A percentile compares a stretch with the other conserved stretches of the same genome.
Evolutionary conservation across 495 filamentous ascomycete species (phyloP).

Genomic region (Daldinia bambusicola): DNA sequence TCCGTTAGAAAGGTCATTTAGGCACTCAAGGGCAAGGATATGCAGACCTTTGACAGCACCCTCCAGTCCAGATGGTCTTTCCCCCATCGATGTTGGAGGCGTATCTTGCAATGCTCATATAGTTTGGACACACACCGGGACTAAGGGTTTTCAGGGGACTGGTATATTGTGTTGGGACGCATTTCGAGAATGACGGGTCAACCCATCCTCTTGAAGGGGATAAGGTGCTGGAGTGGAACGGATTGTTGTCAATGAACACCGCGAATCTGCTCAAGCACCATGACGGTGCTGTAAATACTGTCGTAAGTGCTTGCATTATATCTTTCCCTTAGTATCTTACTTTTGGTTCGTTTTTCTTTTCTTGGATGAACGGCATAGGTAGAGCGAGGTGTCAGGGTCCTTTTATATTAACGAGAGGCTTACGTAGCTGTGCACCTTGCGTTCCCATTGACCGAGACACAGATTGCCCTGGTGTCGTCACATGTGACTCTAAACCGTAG

Average conservation of each 20-base stretch:
- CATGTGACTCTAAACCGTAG: neutral
- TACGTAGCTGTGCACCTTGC: neutral
- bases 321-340: neutral
- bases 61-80: slow-evolving; percentile 36
- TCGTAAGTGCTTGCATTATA: slow-evolving; percentile 41
- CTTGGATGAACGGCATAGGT: no score
- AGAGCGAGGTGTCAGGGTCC: neutral
- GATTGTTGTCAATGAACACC: slow-evolving; percentile 34
- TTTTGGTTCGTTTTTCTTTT: neutral
- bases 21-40: neutral
- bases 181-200: slow-evolving; percentile 44
- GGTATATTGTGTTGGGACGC: slow-evolving; percentile 39
- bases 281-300: slow-evolving; percentile 38
- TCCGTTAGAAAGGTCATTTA: neutral
- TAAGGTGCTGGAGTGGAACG: slow-evolving; percentile 32
- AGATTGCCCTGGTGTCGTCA: neutral
- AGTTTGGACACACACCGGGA: slow-evolving; percentile 40
- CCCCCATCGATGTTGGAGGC: neutral
- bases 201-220: slow-evolving; percentile 40
- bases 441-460: neutral
- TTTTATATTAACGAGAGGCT: neutral
- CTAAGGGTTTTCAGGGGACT: slow-evolving; percentile 34
- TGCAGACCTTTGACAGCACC: slow-evolving; percentile 42
- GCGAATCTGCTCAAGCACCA: slow-evolving; percentile 43
- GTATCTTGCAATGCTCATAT: slow-evolving; percentile 38